Conservation (phyloP, 805 yeast species). For the Nakazawaea wickerhamii region DNA sequence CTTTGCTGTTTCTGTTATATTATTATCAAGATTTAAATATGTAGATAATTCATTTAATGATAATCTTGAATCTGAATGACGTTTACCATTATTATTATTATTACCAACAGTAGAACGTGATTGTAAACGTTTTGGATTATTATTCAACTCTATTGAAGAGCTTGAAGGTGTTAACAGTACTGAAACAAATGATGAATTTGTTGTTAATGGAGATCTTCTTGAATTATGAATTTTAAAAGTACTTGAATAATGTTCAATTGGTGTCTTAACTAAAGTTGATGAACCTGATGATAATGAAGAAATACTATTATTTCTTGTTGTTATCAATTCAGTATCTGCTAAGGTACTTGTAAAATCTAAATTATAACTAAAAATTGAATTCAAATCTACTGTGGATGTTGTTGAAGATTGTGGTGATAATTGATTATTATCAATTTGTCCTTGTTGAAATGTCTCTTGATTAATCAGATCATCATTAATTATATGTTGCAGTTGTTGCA, state of each 20-base stretch:
- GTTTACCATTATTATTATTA: slow-evolving; percentile 2
- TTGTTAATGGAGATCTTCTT: slow-evolving; percentile 1
- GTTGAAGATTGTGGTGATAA: slow-evolving; percentile 1
- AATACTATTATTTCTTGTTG: slow-evolving; percentile 7
- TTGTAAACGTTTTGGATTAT: too few species aligned
- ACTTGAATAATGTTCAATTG: not conserved
- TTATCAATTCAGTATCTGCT: not conserved
- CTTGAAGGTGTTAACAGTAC: too few species aligned
- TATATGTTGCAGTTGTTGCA: not conserved
- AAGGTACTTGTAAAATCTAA: not conserved
- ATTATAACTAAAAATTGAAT: slow-evolving; percentile 1
- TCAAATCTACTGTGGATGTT: not conserved
- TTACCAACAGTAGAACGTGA: too few species aligned
- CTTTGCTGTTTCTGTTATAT: slow-evolving; percentile 48
- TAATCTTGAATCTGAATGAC: slow-evolving; percentile 42
- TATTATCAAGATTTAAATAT: slow-evolving; percentile 42
- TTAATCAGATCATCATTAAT: not conserved
- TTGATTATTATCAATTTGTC: not conserved
- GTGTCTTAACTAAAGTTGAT: not conserved
- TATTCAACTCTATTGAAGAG: too few species aligned
- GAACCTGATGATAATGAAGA: slow-evolving; percentile 6
- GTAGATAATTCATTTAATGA: slow-evolving; percentile 52
- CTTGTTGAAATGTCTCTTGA: not conserved
- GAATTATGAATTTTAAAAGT: not conserved
- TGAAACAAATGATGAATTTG: slow-evolving; percentile 1